Evolutionary conservation across 306 rosid genomes (phyloP), one percentile per base, ranked within the genome.

Genomic region (Casuarina equisetifolia): DNA sequence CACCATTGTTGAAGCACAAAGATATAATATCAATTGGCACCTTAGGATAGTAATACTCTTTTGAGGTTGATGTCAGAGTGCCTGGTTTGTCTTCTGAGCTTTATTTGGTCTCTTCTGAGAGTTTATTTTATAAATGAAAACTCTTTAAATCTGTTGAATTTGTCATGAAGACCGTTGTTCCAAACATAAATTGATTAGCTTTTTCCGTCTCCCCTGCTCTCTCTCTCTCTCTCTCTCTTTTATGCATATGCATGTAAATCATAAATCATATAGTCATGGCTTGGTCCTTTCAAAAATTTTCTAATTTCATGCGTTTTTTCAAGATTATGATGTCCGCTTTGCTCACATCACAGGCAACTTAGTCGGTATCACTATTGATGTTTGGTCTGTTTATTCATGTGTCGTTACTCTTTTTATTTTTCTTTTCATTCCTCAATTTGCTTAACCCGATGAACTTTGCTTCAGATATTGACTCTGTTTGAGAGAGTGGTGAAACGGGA

Each of bases 401-500:
- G 32, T 1, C 10, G 63, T 38, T 63, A 38, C 9, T 63, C 9
- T n/a, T 12, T 0, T 13, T 13, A 1, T 36, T 36, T 3, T 13
- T 25, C 7, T 25, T 19, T 20, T 35, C 38, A 45, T 38, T 55
- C n/a, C 59, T 13, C 74, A 19, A 52, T 77, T 43, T 77, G 51
- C 49, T 82, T 32, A 86, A 74, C 66, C 53, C 62, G 74, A 73
- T 64, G 51, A 71, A 17, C 49, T 78, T 62, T 81, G 70, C 77
- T 80, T 80, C 91, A 96, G 99, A 81, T 86, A 45, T 85, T 91
- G 86, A 84, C 97, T 76, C 57, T 87, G 76, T 77, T 92, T 67
- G 99, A 96, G 91, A 82, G 81, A 76, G 89, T 88, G 19, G 72
- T 92, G 36, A 86, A 78, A 83, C 89, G 85, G 51, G 97, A 91